A percentile compares a stretch with the other conserved stretches of the same genome.
Evolutionary conservation across 2,329 filamentous ascomycete species (phyloP).

Genomic region (Didymella pomorum): DNA sequence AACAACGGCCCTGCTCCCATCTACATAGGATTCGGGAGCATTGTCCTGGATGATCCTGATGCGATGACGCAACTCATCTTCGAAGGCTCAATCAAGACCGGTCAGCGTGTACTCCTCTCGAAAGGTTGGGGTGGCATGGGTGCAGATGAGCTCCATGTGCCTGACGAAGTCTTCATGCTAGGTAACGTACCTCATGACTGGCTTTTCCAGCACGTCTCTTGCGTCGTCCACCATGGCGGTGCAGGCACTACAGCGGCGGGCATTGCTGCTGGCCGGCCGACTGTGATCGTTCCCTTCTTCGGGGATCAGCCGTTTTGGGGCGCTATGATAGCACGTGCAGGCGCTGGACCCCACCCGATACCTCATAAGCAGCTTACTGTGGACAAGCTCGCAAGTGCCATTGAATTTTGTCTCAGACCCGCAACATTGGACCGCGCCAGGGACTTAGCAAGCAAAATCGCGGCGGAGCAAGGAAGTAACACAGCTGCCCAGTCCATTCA

Average conservation of each 20-base stretch:
- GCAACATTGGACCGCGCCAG: constrained; percentile 20
- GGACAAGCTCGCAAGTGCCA: constrained; percentile 56
- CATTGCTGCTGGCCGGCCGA: constrained; percentile 55
- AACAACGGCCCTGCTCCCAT: constrained; percentile 36
- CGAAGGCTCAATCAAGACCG: constrained; percentile 54
- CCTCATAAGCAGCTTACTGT: constrained; percentile 55
- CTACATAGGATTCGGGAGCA: constrained; percentile 46
- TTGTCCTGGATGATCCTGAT: constrained; percentile 41
- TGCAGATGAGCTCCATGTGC: constrained; percentile 62
- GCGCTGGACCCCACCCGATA: constrained; percentile 61
- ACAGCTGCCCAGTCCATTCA: constrained; percentile 39
- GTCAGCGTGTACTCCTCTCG: constrained; percentile 76
- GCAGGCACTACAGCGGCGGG: constrained; percentile 67
- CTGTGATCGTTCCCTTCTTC: constrained; percentile 65
- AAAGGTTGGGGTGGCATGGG: constrained; percentile 86
- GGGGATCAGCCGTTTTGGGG: constrained; percentile 67
- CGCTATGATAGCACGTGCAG: constrained; percentile 58
- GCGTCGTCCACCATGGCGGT: constrained; percentile 84
- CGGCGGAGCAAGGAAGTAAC: constrained; percentile 34
- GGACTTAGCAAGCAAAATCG: constrained; percentile 37
- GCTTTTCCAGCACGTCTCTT: constrained; percentile 80
- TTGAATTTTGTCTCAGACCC: constrained; percentile 55
- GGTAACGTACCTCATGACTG: constrained; percentile 70
- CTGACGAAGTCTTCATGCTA: constrained; percentile 78
- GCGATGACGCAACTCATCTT: constrained; percentile 40